These are phyloP conservation scores for Penicillium nucicola DNA, from an alignment of 495 filamentous ascomycete species.

Conservation along the genomic window DNA sequence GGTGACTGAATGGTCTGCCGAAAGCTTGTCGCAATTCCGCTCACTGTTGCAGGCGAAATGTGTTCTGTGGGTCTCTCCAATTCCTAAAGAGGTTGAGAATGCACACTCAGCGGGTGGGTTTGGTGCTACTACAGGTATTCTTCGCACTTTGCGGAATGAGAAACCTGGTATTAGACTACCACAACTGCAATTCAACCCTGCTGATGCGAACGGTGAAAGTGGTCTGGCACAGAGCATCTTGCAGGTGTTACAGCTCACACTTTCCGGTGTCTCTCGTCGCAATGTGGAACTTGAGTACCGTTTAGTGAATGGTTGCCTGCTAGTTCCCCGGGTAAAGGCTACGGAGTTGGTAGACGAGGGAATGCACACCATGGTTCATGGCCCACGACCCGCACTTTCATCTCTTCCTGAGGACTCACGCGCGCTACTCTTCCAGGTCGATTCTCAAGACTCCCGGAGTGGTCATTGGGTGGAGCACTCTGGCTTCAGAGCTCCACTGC, in stretches of 20 bases:
- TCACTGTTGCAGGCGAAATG: constrained; percentile 13
- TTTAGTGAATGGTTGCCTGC: constrained; percentile 10
- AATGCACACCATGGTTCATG: constrained; percentile 17
- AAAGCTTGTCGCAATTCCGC: constrained; percentile 11
- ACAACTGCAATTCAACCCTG: constrained; percentile 9
- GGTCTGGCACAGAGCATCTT: constrained; percentile 10
- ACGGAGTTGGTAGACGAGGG: constrained; percentile 13
- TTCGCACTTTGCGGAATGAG: constrained; percentile 26
- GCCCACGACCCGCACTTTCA: constrained; percentile 10
- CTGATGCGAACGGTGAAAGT: constrained; percentile 2
- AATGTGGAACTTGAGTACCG: constrained; percentile 19
- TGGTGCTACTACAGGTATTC: constrained; percentile 16
- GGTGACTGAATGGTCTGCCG: constrained; percentile 10
- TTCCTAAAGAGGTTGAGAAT: constrained; percentile 4
- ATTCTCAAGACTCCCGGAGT: constrained; percentile 10
- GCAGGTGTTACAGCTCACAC: constrained; percentile 17
- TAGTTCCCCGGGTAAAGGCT: constrained; percentile 18
- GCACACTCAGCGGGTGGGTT: too few relatives aligned
- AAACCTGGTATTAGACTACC: constrained; percentile 9
- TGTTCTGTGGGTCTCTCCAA: constrained; percentile 23
- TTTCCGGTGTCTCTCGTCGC: constrained; percentile 4
- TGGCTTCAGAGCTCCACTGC: too few relatives aligned
- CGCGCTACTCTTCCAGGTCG: too few relatives aligned
- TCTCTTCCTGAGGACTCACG: constrained; percentile 4
- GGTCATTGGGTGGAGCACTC: too few relatives aligned